phyloP scores from a whole-genome alignment of 2,329 filamentous ascomycete genomes.

The Rutstroemia sp. region DNA sequence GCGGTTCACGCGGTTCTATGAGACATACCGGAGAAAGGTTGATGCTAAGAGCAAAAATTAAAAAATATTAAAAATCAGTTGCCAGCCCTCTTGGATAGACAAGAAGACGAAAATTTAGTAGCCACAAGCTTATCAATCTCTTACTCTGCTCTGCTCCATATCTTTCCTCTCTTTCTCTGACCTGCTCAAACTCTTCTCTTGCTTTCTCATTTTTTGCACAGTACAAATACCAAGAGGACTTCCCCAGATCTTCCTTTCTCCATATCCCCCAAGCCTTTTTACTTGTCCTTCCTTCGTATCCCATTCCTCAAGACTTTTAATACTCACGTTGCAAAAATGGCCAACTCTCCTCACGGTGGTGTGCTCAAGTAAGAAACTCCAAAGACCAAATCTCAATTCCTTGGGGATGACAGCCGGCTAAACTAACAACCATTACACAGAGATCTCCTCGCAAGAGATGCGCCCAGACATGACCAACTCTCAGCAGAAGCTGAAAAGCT shows the following conservation, averaged over 20 bases:
- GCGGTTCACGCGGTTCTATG: no score
- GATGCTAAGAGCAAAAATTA: background rate
- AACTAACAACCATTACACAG: conserved; percentile 16
- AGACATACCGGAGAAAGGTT: background rate
- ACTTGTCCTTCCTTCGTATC: background rate
- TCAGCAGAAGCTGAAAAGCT: conserved; percentile 77
- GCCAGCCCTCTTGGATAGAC: background rate
- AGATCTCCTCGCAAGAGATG: conserved; percentile 90
- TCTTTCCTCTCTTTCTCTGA: background rate
- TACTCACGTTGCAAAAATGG: conserved; percentile 40
- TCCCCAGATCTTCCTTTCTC: background rate
- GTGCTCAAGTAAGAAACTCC: conserved; percentile 63
- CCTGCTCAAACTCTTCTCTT: background rate
- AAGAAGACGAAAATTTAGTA: background rate
- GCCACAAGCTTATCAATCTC: background rate
- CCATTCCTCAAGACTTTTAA: background rate
- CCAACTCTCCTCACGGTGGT: conserved; percentile 75
- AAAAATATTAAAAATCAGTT: background rate
- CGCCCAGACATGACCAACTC: conserved; percentile 73
- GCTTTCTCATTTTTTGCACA: conserved; percentile 4
- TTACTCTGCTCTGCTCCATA: background rate
- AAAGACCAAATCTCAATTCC: background rate
- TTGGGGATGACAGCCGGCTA: background rate
- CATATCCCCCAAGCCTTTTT: background rate
- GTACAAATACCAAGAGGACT: background rate